Base-by-base conservation (phyloP, 148 eudicot genomes). In the Hydrangea macrophylla region DNA sequence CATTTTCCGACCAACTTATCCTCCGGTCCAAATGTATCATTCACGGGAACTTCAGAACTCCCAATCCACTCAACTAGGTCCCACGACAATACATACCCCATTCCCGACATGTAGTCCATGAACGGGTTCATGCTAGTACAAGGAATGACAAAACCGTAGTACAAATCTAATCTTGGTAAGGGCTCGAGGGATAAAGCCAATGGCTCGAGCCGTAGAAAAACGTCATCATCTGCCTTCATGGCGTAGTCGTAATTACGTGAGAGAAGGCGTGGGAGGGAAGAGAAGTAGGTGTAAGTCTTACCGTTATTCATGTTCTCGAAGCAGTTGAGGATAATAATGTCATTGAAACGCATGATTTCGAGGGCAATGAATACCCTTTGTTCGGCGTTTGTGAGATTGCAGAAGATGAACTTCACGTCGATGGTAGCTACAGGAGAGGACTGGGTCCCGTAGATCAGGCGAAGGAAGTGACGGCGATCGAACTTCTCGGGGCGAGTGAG, bases 191-290 rank as follows among this genome's bases (percentile, higher is more conserved):
- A 83, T 13, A 9, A 0, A 10, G 79, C 86, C 65, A 83, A 44
- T 0, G 69, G 79, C 3, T 33, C 60, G 0, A 81, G 68, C 31
- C 84, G 68, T 6, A 83, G 5, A 75, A 36, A 86, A 22, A 78
- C 77, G 64, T 81, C 90, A 28, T 86, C 88, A 39, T 86, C 90
- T 0, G 82, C 88, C 61, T 86, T 84, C 90, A 86, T 83, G 31
- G 84, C 78, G 55, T 86, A 86, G 67, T 86, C 74, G 31, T 86
- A 83, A 0, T 33, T 66, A 23, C 56, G 69, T 18, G 73, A 40
- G 11, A 81, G 70, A 23, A 79, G 73, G n/a, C 26, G 23, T 0
- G 90, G 90, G 44, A 86, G 80, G 15, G 73, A 73, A 1, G 88
- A 79, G 64, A 86, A 79, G 71, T 83, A 86, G 5, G 75, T 73